Conservation (phyloP, 371 early-diverging fungal species). For the Basidiobolus heterosporus region DNA sequence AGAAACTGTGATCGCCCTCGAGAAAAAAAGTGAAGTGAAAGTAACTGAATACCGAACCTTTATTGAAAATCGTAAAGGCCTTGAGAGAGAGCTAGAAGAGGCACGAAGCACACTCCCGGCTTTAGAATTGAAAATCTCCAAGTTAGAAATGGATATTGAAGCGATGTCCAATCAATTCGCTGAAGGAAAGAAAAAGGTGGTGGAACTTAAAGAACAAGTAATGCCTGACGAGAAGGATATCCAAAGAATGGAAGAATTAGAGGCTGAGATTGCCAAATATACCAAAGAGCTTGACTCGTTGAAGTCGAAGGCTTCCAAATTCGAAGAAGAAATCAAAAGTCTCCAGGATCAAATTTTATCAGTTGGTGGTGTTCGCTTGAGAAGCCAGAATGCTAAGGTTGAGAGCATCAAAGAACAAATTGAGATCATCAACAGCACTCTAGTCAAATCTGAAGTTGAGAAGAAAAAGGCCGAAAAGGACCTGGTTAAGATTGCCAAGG, state of each 20-base stretch:
- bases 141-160: constrained; percentile 56
- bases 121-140: constrained; percentile 44
- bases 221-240: too few relatives aligned
- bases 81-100: constrained; percentile 29
- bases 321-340: constrained; percentile 45
- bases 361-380: constrained; percentile 72
- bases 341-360: constrained; percentile 79
- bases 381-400: constrained; percentile 71
- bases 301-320: constrained; percentile 22
- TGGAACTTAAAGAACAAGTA: constrained; percentile 13
- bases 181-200: constrained; percentile 36
- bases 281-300: constrained; percentile 17
- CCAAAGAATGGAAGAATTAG: constrained; percentile 17
- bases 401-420: constrained; percentile 69
- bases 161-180: constrained; percentile 25
- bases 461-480: constrained; percentile 61
- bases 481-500: constrained; percentile 36
- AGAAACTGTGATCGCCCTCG: constrained; percentile 31
- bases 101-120: constrained; percentile 38
- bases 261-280: constrained; percentile 19
- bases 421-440: constrained; percentile 29
- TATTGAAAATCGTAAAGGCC: constrained; percentile 24
- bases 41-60: constrained; percentile 34
- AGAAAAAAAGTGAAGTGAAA: constrained; percentile 31
- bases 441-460: constrained; percentile 49